Base-by-base conservation (phyloP, 768 basidiomycete species). In the Mycena amicta region DNA sequence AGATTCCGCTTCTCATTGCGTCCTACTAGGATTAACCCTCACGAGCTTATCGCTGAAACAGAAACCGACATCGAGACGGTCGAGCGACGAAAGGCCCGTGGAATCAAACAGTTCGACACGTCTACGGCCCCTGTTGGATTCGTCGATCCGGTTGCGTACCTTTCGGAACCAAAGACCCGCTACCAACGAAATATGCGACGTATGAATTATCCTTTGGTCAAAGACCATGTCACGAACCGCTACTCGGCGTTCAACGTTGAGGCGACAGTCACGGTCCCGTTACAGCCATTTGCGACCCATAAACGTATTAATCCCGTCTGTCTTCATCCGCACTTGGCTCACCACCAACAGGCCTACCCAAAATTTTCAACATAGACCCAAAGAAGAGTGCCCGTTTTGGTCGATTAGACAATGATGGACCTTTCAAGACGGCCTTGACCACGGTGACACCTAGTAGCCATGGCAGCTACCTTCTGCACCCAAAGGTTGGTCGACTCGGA, bases 341-440 rank as follows among this genome's bases (percentile, higher is more conserved):
- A 58, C 13, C 29, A 43, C 31, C 41, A 13, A 16, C 15, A n/a
- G 23, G 46, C n/a, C n/a, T n/a, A n/a, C n/a, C n/a, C n/a, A n/a
- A n/a, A n/a, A n/a, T n/a, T n/a, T n/a, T n/a, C n/a, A n/a, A n/a
- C n/a, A n/a, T 26, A 30, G 33, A 49, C 30, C 30, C 55, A 22
- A 50, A 53, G 13, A 85, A 31, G 26, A 3, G 15, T 5, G 13
- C 11, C 11, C 74, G 80, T 25, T 90, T 80, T 66, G 84, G 83
- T 12, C 79, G 90, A 39, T 68, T 90, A 39, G 80, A 83, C 60
- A 77, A 71, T 0, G 57, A 81, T 15, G 74, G 74, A 1, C 74
- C 80, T 26, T 92, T 92, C 67, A 78, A 77, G 31, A 91, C 89
- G 30, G 85, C 86, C 0, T 71, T 88, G 74, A 91, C 90, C 6